Percentiles rank a stretch among this genome's conserved stretches.
phyloP scores from a whole-genome alignment of 164 flowering plant genomes.

The Houttuynia cordata region DNA sequence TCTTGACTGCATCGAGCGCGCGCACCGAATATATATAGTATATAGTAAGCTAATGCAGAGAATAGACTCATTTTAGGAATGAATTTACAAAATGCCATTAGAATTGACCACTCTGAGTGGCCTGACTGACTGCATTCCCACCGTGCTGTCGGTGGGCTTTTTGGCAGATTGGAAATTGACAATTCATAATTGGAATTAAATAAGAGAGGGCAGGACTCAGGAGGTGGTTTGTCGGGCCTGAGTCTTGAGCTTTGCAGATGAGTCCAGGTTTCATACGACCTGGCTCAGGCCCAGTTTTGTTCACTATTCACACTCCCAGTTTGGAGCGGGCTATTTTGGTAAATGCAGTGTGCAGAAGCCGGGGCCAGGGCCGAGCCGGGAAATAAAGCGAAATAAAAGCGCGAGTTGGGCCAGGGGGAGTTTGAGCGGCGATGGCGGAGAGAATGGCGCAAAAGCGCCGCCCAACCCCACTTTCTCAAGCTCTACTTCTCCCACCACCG shows the following conservation, averaged over 20 bases:
- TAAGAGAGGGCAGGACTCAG: too few relatives aligned
- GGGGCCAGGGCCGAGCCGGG: background rate
- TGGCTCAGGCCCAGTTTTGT: background rate
- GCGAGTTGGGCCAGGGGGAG: background rate
- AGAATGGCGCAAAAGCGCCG: background rate
- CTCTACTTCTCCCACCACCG: too few relatives aligned
- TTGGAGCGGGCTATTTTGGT: background rate
- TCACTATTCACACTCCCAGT: background rate
- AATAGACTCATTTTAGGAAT: too few relatives aligned
- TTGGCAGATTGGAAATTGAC: too few relatives aligned
- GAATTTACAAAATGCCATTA: conserved; percentile 1
- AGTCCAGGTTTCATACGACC: too few relatives aligned
- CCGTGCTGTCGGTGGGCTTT: conserved; percentile 22
- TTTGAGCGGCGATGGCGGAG: background rate
- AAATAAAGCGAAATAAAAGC: background rate
- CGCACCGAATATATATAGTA: background rate
- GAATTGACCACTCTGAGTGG: background rate
- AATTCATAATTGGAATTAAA: too few relatives aligned
- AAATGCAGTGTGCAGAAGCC: background rate
- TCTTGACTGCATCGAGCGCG: background rate
- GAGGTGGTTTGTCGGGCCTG: too few relatives aligned
- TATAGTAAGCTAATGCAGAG: background rate
- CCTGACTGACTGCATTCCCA: background rate
- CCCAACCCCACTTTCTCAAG: too few relatives aligned
- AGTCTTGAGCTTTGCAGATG: too few relatives aligned